Evolutionary conservation across 1,284 basidiomycete genomes (phyloP).

Genomic region (Cronartium quercuum): DNA sequence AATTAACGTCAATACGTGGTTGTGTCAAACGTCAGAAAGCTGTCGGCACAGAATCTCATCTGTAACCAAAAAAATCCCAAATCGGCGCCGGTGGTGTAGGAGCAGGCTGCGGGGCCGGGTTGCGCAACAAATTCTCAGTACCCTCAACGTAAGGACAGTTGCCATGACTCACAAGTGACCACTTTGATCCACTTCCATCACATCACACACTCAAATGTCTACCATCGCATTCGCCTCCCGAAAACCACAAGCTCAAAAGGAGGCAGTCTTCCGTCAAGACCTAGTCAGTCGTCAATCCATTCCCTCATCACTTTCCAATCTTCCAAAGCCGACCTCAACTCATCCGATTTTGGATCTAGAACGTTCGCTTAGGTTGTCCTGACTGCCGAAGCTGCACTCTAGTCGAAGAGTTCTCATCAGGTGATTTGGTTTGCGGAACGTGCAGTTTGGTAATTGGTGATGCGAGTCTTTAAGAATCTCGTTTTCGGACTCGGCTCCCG

Average conservation of each 20-base stretch:
- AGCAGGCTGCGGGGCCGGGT: no score
- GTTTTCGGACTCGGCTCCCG: neutral
- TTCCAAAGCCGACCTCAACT: neutral
- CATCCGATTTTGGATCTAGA: neutral
- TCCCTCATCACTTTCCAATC: neutral
- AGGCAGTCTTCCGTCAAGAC: constrained; percentile 37
- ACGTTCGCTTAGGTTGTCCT: constrained; percentile 81
- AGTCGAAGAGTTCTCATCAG: constrained; percentile 92
- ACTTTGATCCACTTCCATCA: no score
- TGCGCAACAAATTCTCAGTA: no score
- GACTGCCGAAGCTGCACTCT: constrained; percentile 91
- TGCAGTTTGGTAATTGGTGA: constrained; percentile 64
- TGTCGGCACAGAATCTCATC: no score
- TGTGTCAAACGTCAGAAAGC: no score
- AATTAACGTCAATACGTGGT: no score
- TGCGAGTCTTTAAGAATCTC: neutral
- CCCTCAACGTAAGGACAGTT: no score
- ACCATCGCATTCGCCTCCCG: constrained; percentile 28
- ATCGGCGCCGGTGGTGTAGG: no score
- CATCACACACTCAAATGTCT: constrained; percentile 15
- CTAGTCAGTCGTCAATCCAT: constrained; percentile 3
- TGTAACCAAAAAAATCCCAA: no score
- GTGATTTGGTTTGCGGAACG: constrained; percentile 92
- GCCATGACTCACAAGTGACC: no score
- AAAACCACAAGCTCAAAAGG: constrained; percentile 32